Base-by-base conservation (phyloP, 345 rosid genomes). In the Kernera saxatilis region DNA sequence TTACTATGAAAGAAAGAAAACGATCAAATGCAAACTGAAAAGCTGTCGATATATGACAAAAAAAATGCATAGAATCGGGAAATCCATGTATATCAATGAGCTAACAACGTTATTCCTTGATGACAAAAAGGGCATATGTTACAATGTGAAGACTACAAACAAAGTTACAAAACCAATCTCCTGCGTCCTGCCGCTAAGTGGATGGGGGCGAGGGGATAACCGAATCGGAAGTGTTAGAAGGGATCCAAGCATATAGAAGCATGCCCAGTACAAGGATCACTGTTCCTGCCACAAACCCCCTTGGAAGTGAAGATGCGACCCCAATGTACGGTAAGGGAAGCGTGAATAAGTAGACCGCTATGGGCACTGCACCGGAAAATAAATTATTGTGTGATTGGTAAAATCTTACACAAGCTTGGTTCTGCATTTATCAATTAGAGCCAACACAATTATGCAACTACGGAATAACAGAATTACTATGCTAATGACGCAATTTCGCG, bases 261-360 rank as follows among this genome's bases (percentile, higher is more conserved):
- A 93, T 71, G 14, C 98, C 98, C 23, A 85, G 44, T 52, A 93
- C 85, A 36, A 93, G 96, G 37, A 93, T 54, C 17, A 87, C 57
- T 49, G 97, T 82, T 67, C 97, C 98, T 6, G 88, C 90, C 14
- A 93, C 90, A 23, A 93, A 93, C 25, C 96, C 96, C 0, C 84
- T 59, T 6, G 97, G 98, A 48, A 93, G 97, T 3, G 97, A 57
- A 25, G 98, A 91, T 8, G 96, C 89, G 0, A 83, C 87, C 1
- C 94, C 94, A 3, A 93, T 83, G 83, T 84, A 93, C 4, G 98
- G 98, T 59, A 93, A 65, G 1, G 96, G 98, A 70, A 93, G 77
- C 6, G 98, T 93, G 87, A 93, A 93, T 40, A 82, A 64, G 32
- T 77, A 93, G 36, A 93, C 85, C 0, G 96, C 72, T 77, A 93